Percentiles rank a stretch among this genome's conserved stretches.
Conservation (phyloP, 306 rosid species). For the Hylodesmum podocarpum region DNA sequence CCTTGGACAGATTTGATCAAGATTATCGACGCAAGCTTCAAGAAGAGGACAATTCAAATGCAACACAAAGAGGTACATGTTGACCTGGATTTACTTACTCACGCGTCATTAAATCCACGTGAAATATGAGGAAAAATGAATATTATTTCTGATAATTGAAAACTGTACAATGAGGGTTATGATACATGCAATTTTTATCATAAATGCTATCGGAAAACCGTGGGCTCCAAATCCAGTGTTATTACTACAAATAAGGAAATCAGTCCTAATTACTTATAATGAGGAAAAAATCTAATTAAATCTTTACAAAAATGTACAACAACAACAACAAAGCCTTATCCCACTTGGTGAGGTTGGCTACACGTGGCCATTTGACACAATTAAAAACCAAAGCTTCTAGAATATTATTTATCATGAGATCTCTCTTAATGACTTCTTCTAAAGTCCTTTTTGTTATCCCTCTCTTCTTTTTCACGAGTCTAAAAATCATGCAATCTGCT, state of each 20-base stretch:
- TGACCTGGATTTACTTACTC: slow-evolving; percentile 19
- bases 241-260: not conserved
- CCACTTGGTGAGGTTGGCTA: too few species aligned
- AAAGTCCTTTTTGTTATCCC: too few species aligned
- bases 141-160: not conserved
- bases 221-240: not conserved
- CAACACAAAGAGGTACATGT: slow-evolving; percentile 76
- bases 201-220: not conserved
- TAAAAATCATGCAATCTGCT: too few species aligned
- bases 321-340: too few species aligned
- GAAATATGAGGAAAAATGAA: not conserved
- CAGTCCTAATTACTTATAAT: not conserved
- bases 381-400: too few species aligned
- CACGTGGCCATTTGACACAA: too few species aligned
- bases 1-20: slow-evolving; percentile 96
- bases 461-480: too few species aligned
- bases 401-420: too few species aligned
- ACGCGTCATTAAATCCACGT: not conserved
- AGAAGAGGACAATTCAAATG: slow-evolving; percentile 89
- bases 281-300: not conserved
- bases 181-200: not conserved
- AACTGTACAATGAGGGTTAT: not conserved
- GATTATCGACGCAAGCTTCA: slow-evolving; percentile 89
- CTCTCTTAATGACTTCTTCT: too few species aligned
- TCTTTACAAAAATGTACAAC: not conserved